Evolutionary conservation across 331 rosid species (phyloP), one percentile per base, ranked within the genome.

Genomic region (Quercus tomentella): DNA sequence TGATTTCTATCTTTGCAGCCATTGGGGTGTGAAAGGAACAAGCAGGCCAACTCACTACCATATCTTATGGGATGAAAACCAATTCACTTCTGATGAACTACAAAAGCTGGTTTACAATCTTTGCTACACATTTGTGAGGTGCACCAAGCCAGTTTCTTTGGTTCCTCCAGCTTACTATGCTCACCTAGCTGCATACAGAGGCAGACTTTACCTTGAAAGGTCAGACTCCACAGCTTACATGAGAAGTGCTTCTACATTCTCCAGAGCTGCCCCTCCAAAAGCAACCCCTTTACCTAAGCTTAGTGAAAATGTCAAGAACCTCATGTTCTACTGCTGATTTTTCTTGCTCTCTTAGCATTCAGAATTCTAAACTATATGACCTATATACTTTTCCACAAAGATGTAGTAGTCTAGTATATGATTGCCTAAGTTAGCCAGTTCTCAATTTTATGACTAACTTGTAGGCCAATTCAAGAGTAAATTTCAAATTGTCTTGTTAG

Each of bases 81-180:
- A 80, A 76, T 96, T 96, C 78, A 91, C 93, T 69, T 96, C 99
- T n/a, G 99, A 96, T 79, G 99, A 96, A 81, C 87, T 96, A 0
- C 99, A 96, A 84, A 93, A 90, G 62, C 89, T 96, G 72, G 97
- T 96, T 81, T 86, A 96, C 86, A 87, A 89, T 79, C 82, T 96
- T 15, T 96, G 99, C 87, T 96, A 81, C 83, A 96, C 99, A 5
- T 96, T 93, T 80, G 94, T 86, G 73, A 90, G 94, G 84, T 96
- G 99, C 78, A 96, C 99, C 23, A 96, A 96, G 86, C 99, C 99
- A 12, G 93, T 96, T 67, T 96, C 99, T 61, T 83, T 96, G 82
- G 99, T 96, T 21, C 99, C 99, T 55, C 98, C 99, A 12, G 99
- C 89, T 70, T 96, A 93, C 78, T 96, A 96, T 82, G 99, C 99